These are phyloP conservation scores for Akebia trifoliata DNA, from an alignment of 164 flowering plant genomes.

Conservation along the genomic window DNA sequence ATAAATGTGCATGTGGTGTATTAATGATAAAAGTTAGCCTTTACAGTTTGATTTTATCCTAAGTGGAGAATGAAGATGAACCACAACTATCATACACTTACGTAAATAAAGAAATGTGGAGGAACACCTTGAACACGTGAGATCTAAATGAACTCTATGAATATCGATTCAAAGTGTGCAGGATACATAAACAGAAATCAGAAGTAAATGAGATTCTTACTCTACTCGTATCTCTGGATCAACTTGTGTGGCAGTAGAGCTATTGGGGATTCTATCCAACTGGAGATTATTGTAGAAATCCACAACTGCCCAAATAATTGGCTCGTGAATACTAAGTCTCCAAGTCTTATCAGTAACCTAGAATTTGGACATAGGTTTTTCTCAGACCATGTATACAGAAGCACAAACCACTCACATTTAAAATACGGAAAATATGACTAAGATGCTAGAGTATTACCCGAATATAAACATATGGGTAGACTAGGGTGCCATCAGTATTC, in stretches of 20 bases:
- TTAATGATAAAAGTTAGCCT: no score
- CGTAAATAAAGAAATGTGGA: no score
- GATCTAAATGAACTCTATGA: no score
- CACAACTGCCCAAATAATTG: constrained; percentile 85
- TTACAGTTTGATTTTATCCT: no score
- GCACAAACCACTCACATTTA: neutral
- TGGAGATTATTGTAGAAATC: constrained; percentile 71
- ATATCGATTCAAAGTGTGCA: neutral
- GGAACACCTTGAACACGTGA: no score
- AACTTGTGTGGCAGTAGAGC: constrained; percentile 60
- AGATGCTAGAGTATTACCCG: constrained; percentile 45
- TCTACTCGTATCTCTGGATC: constrained; percentile 93
- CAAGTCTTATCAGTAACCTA: constrained; percentile 83
- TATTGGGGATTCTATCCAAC: constrained; percentile 63
- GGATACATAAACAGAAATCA: neutral
- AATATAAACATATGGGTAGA: constrained; percentile 77
- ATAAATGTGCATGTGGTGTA: no score
- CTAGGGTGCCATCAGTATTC: constrained; percentile 65
- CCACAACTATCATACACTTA: no score
- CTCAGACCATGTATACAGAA: neutral
- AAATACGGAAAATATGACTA: neutral
- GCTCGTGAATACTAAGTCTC: constrained; percentile 91
- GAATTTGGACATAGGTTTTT: constrained; percentile 11
- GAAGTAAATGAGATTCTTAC: constrained; percentile 42
- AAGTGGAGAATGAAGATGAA: no score